Evolutionary conservation across 805 yeast species (phyloP), one percentile per base, ranked within the genome.

Genomic region (Yarrowia yakushimensis): DNA sequence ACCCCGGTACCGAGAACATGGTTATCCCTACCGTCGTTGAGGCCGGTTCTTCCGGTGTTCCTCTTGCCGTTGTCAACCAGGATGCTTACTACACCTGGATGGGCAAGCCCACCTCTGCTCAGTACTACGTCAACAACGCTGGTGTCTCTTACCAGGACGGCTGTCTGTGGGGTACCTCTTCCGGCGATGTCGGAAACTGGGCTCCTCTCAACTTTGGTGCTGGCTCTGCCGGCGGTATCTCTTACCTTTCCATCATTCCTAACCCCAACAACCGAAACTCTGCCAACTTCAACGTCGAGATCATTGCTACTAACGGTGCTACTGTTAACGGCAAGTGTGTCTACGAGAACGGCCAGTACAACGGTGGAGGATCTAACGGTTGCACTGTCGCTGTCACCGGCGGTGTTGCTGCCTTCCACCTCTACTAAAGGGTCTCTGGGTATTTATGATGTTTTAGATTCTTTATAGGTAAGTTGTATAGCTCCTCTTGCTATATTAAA

Each of bases 1-100:
- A 93, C 84, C 99, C 99, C 73, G 99, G 99, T 79, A 87, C 97
- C 67, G 99, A 93, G 81, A 91, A 91, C 83, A 94, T 93, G 98
- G 96, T 86, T 68, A 82, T 93, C 66, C 98, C 99, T 75, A 92
- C 98, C 65, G 79, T 83, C 66, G 87, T 92, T 60, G 75, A 74
- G 33, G 88, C 87, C 64, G 97, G 96, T 70, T 70, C 78, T 37
- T 69, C 81, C 37, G 75, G 81, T 71, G 86, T 87, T 63, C 61
- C 61, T 15, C 78, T 91, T 69, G 81, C 97, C 61, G 96, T 87
- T 68, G 97, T 92, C 66, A 82, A 90, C 76, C 83, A 85, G 73
- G 86, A 79, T 67, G 71, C 79, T 67, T 93, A 93, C 83, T 94
- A 84, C 84, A 74, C 73, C 64, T 92, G 97, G 97, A 69, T 78